Percentiles rank a stretch among this genome's conserved stretches.
Conservation (phyloP, 768 basidiomycete genomes). For the Leccinellum rugosiceps region DNA sequence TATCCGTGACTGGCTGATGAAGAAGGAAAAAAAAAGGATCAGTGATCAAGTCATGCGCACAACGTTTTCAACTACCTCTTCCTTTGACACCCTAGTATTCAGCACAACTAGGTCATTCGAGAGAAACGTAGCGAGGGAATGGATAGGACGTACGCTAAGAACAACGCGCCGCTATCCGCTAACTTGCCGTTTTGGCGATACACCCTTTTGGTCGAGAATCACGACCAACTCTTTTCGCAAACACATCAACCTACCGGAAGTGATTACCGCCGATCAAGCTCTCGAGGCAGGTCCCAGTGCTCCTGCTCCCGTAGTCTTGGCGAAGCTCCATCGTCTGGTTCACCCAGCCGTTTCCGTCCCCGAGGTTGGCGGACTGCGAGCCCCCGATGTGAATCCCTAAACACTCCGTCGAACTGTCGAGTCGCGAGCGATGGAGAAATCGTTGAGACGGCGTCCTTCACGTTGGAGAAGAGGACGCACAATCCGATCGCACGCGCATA, state of each 20-base stretch:
- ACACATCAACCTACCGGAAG: slow-evolving; percentile 33
- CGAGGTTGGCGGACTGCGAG: slow-evolving; percentile 41
- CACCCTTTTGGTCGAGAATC: slow-evolving; percentile 30
- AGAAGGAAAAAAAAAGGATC: neutral
- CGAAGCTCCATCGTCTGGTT: slow-evolving; percentile 44
- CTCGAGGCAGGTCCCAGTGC: slow-evolving; percentile 42
- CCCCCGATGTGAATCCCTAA: slow-evolving; percentile 33
- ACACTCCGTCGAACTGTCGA: slow-evolving; percentile 38
- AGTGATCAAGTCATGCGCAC: neutral
- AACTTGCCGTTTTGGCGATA: slow-evolving; percentile 55
- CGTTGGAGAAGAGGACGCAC: slow-evolving; percentile 39
- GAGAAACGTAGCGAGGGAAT: neutral
- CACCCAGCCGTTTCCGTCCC: slow-evolving; percentile 44
- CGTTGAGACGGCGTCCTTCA: neutral
- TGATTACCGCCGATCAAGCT: slow-evolving; percentile 45
- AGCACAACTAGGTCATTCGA: neutral
- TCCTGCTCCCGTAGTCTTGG: slow-evolving; percentile 36
- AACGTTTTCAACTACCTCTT: slow-evolving; percentile 31
- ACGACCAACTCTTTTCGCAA: neutral
- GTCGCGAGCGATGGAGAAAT: slow-evolving; percentile 4
- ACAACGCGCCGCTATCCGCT: slow-evolving; percentile 49
- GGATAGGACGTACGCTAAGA: slow-evolving; percentile 46
- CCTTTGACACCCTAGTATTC: slow-evolving; percentile 42
- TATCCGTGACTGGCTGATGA: slow-evolving; percentile 27
- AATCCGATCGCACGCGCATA: slow-evolving; percentile 63